These are phyloP conservation scores for Roridomyces roridus DNA, from an alignment of 768 basidiomycete genomes.

Conservation along the genomic window DNA sequence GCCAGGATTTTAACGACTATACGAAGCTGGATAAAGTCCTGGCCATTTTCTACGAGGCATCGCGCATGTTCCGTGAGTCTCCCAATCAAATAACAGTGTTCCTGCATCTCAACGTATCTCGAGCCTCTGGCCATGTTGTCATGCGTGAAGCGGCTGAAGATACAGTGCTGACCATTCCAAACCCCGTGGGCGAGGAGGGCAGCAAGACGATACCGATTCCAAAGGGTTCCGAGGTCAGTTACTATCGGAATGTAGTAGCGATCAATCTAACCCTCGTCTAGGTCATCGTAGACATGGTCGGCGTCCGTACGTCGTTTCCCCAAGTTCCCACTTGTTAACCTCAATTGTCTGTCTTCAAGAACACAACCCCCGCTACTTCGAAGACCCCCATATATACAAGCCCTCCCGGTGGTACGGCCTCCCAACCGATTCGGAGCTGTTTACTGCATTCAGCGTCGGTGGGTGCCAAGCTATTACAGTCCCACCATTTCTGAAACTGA, in stretches of 20 bases:
- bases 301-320: constrained; percentile 56
- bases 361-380: constrained; percentile 56
- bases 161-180: constrained; percentile 46
- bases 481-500: too few species aligned
- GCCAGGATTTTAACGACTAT: constrained; percentile 50
- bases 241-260: neutral
- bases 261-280: neutral
- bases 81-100: neutral
- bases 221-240: constrained; percentile 44
- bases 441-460: constrained; percentile 57
- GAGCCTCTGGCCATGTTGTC: constrained; percentile 47
- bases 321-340: too few species aligned
- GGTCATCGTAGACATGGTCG: constrained; percentile 55
- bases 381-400: constrained; percentile 52
- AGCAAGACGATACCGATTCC: constrained; percentile 40
- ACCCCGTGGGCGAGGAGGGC: constrained; percentile 47
- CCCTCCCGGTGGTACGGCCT: constrained; percentile 58
- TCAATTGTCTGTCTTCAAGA: too few species aligned
- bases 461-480: too few species aligned
- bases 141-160: constrained; percentile 51
- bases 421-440: constrained; percentile 46
- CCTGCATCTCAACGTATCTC: neutral
- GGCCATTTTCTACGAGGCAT: constrained; percentile 50
- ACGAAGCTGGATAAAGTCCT: constrained; percentile 40
- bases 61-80: constrained; percentile 52